Base-by-base conservation (phyloP, 306 rosid genomes). In the Prinsepia uniflora region DNA sequence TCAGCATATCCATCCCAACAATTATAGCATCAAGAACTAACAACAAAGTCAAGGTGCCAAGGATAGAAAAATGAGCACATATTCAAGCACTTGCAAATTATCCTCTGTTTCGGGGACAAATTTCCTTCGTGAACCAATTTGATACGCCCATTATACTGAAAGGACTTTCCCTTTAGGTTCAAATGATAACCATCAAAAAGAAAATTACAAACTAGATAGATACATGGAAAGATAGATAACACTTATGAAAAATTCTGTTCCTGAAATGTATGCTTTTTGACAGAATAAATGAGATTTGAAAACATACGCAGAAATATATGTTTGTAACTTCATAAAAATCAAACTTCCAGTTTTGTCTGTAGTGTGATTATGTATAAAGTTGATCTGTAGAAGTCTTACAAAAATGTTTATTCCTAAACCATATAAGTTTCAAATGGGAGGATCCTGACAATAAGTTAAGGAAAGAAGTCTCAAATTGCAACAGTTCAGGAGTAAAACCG, bases 1-100 rank as follows among this genome's bases (percentile, higher is more conserved):
- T 93, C 72, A 93, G 70, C 86, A 90, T 85, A 86, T 93, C 98
- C 97, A 93, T 75, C 75, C 92, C 98, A 71, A 93, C 90, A 77
- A 93, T 86, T 70, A 93, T 80, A 71, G 94, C 97, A 74, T 88
- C 98, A 72, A 93, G 96, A 88, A 87, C 98, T 93, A 81, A 71
- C 78, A 45, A 59, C 49, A 66, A 75, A 76, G 93, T 93, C 84
- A 90, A 93, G 98, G 90, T 17, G 56, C 63, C 74, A 84, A 59
- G 48, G 55, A 77, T 47, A 57, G 56, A 46, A 61, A 43, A 68
- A 45, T 63, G 43, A 52, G 46, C 58, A 73, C 36, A 20, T 17
- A 71, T 11, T 52, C n/a, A 63, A n/a, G 57, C 18, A 71, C 67
- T 48, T 19, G 4, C 39, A 62, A 71, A 46, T 39, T 36, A 57